Conservation (phyloP, 108 stramenopile genomes). For the Nitzschia inconspicua region DNA sequence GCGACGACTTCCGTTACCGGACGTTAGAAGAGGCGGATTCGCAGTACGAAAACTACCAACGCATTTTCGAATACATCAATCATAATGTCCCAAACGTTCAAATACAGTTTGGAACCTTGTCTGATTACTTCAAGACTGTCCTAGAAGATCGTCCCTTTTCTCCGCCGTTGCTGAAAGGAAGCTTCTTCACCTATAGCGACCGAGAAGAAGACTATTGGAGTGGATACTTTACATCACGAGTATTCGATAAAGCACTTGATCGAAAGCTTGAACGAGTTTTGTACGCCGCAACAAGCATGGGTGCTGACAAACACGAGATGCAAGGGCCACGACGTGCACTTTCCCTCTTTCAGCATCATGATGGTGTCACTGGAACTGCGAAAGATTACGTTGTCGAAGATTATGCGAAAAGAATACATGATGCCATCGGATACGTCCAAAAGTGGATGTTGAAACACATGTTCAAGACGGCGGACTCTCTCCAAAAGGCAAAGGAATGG, state of each 20-base stretch:
- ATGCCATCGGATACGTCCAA: slow-evolving; percentile 32
- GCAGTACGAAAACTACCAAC: slow-evolving; percentile 51
- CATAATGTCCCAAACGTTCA: slow-evolving; percentile 38
- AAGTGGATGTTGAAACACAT: slow-evolving; percentile 34
- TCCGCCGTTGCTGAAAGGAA: slow-evolving; percentile 51
- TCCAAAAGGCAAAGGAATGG: background rate
- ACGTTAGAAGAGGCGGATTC: slow-evolving; percentile 35
- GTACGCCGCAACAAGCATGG: slow-evolving; percentile 41
- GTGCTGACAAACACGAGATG: slow-evolving; percentile 37
- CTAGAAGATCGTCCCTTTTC: slow-evolving; percentile 28
- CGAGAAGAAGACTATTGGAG: slow-evolving; percentile 60
- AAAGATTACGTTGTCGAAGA: slow-evolving; percentile 51
- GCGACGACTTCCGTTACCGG: slow-evolving; percentile 63
- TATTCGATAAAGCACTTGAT: slow-evolving; percentile 64
- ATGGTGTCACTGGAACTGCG: slow-evolving; percentile 64
- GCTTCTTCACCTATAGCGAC: slow-evolving; percentile 65
- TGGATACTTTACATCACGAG: slow-evolving; percentile 63
- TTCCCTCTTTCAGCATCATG: slow-evolving; percentile 63
- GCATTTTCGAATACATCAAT: slow-evolving; percentile 57
- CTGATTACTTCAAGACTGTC: slow-evolving; percentile 51
- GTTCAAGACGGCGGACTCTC: background rate
- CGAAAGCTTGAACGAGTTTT: slow-evolving; percentile 52
- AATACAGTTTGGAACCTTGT: slow-evolving; percentile 56
- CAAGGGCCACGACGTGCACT: slow-evolving; percentile 45
- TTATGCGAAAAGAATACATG: slow-evolving; percentile 45